Conservation (phyloP, 83 land plant species). For the Picea mariana region DNA sequence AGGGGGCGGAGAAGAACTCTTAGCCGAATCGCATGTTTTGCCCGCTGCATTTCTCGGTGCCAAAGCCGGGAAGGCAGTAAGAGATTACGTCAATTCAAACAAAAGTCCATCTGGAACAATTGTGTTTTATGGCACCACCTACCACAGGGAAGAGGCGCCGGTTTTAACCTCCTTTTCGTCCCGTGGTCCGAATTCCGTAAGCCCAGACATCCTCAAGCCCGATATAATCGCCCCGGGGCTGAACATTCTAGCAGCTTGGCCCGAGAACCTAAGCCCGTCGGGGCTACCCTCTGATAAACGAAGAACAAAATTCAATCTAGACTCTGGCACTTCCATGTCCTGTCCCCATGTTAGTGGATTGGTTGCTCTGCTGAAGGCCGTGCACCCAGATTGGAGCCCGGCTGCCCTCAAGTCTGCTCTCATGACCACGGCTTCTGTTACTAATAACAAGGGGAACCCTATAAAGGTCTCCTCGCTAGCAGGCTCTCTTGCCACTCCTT, state of each 20-base stretch:
- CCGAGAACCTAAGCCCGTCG: neutral
- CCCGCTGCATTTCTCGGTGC: constrained; percentile 41
- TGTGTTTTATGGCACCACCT: constrained; percentile 31
- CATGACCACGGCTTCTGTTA: no score
- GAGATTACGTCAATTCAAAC: constrained; percentile 17
- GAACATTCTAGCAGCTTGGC: neutral
- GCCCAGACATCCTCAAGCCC: neutral
- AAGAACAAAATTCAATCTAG: neutral
- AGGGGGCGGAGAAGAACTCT: constrained; percentile 30
- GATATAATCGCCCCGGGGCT: neutral
- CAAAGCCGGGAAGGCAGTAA: constrained; percentile 21
- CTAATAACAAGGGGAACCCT: no score
- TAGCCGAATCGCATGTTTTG: constrained; percentile 44
- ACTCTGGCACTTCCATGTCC: constrained; percentile 7
- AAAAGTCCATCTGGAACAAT: constrained; percentile 25
- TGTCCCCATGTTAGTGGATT: neutral
- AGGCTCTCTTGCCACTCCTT: no score
- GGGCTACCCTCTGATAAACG: neutral
- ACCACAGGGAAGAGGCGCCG: neutral
- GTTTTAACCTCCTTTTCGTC: neutral
- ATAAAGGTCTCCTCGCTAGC: no score
- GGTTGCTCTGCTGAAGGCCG: neutral
- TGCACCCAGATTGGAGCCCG: neutral
- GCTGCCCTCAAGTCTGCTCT: no score
- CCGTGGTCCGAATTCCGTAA: neutral